These are phyloP conservation scores for Schizochytrium sp. DNA, from an alignment of 108 stramenopile genomes.

Conservation along the genomic window DNA sequence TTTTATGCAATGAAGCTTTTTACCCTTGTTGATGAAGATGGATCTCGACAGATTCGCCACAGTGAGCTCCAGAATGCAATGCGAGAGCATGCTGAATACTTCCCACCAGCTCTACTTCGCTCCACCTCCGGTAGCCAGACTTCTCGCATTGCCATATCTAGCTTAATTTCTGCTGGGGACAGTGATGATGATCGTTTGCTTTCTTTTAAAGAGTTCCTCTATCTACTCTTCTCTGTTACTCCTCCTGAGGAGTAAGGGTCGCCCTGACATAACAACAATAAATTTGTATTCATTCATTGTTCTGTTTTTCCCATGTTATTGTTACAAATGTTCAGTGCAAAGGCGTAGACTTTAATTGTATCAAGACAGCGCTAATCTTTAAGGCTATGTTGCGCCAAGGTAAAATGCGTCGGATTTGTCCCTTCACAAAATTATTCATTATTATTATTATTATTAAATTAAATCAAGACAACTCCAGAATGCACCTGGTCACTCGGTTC, in stretches of 20 bases:
- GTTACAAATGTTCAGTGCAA: no score
- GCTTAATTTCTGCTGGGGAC: not conserved
- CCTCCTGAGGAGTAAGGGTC: not conserved
- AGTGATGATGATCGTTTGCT: not conserved
- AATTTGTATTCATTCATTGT: no score
- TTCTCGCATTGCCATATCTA: slow-evolving; percentile 37
- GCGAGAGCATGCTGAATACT: not conserved
- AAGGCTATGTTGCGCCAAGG: no score
- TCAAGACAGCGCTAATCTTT: no score
- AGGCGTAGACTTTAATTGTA: no score
- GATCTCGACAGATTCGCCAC: not conserved
- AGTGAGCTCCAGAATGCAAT: slow-evolving; percentile 14
- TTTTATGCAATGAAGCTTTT: slow-evolving; percentile 42
- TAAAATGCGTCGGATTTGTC: no score
- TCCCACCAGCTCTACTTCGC: not conserved
- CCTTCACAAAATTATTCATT: no score
- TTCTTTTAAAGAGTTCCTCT: slow-evolving; percentile 21
- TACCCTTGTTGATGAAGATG: slow-evolving; percentile 34
- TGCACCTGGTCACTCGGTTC: no score
- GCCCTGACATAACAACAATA: no score
- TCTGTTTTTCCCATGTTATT: no score
- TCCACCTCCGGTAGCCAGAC: not conserved
- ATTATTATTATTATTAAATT: no score
- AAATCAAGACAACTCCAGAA: no score
- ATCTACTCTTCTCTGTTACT: not conserved